A percentile compares a stretch with the other conserved stretches of the same genome.
Conservation (phyloP, 2,329 filamentous ascomycete genomes). For the Chalaropsis ovoidea region DNA sequence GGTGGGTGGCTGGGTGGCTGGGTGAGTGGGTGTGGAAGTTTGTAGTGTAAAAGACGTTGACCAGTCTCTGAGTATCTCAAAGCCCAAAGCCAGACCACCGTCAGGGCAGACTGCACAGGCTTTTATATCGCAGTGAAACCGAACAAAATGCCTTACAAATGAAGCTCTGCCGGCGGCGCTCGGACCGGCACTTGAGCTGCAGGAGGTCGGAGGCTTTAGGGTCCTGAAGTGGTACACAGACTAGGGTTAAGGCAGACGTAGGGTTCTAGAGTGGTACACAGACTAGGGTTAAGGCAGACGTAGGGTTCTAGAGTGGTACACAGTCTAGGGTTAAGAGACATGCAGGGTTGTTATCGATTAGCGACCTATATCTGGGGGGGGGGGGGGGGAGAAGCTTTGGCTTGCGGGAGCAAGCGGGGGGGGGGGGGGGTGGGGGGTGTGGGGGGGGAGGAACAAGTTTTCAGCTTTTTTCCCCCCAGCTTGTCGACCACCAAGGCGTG, state of each 20-base stretch:
- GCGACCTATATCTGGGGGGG: conserved; percentile 6
- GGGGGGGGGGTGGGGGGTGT: too few species aligned
- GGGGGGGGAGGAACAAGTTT: neutral
- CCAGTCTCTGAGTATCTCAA: too few species aligned
- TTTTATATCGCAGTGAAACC: neutral
- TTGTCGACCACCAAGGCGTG: neutral
- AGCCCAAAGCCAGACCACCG: too few species aligned
- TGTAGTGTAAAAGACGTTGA: neutral
- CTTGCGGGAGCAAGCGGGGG: neutral
- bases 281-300: neutral
- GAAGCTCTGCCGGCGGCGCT: neutral
- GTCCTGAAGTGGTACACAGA: neutral
- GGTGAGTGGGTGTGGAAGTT: neutral
- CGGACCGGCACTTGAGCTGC: neutral
- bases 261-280: neutral
- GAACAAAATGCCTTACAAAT: neutral
- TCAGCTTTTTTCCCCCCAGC: conserved; percentile 17
- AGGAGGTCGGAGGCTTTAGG: neutral
- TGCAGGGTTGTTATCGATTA: conserved; percentile 2
- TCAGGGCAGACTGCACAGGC: too few species aligned
- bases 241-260: neutral
- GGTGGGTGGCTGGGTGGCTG: neutral
- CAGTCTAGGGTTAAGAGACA: neutral
- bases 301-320: neutral
- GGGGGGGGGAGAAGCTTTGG: conserved; percentile 7